Base-by-base conservation (phyloP, 345 rosid species). In the Ricinus communis region DNA sequence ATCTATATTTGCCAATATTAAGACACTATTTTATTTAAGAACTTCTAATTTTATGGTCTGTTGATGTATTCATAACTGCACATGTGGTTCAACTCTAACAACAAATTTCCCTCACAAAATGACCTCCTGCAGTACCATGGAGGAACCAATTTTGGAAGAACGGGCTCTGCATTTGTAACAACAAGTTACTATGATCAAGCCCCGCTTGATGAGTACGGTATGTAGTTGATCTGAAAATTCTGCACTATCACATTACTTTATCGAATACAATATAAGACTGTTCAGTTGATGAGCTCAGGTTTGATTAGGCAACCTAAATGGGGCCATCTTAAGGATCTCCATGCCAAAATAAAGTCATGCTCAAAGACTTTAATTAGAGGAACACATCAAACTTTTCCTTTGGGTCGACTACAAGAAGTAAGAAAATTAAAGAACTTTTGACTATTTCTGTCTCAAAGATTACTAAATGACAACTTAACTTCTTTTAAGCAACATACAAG, bases 121-220 rank as follows among this genome's bases (percentile, higher is more conserved):
- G n/a, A 40, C 21, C 12, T 2, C 33, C 52, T 57, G 10, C 68
- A 92, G 97, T 92, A 88, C 74, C 92, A 92, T 66, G 97, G 96
- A 59, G 97, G 96, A 79, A 90, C 96, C 27, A 92, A 88, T 80
- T 90, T 87, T 45, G 93, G 92, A 68, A 83, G 96, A 81, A 81
- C 78, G 46, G 85, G 80, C 30, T 76, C 93, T 14, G 83, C 88
- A 62, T 92, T 79, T 49, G 72, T 85, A 15, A 68, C 71, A 36
- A 81, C 93, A 30, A 77, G 86, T 64, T 91, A 91, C 64, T 90
- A 88, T 47, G 91, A 89, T 79, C 82, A 86, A 79, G 93, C 96
- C 69, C 93, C 97, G 47, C 82, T 89, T 57, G 96, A 91, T 69
- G 93, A 90, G 72, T 90, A 88, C 41, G 97, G 97, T 91, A 72